phyloP scores from a whole-genome alignment of 1,284 basidiomycete species.

The Puccinia hordei region DNA sequence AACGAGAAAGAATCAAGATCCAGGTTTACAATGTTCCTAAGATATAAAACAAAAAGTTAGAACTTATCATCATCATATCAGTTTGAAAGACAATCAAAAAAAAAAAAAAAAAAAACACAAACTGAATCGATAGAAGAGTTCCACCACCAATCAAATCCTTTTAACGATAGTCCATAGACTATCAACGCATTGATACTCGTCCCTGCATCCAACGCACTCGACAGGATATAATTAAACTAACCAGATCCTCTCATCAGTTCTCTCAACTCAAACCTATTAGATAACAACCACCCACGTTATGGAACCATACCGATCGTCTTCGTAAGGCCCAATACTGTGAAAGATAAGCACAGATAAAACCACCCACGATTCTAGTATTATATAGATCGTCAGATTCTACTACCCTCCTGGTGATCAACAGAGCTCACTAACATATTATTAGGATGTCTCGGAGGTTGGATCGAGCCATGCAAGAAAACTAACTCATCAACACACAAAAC shows the following conservation, averaged over 20 bases:
- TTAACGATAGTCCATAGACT: constrained; percentile 54
- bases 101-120: background rate
- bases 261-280: too few species aligned
- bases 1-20: background rate
- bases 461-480: constrained; percentile 44
- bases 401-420: too few species aligned
- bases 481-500: background rate
- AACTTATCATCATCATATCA: too few species aligned
- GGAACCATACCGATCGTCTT: constrained; percentile 55
- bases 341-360: constrained; percentile 55
- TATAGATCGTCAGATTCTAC: background rate
- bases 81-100: too few species aligned
- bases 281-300: constrained; percentile 53
- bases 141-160: constrained; percentile 43
- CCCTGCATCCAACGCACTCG: constrained; percentile 56
- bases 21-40: constrained; percentile 29
- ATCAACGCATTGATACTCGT: constrained; percentile 57
- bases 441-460: constrained; percentile 37
- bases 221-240: constrained; percentile 55
- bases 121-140: constrained; percentile 41
- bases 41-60: too few species aligned
- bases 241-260: background rate
- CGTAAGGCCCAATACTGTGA: constrained; percentile 56
- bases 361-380: constrained; percentile 50
- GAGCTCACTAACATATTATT: constrained; percentile 42